Percentiles rank a stretch among this genome's conserved stretches.
Conservation (phyloP, 148 eudicot species). For the Oxyria digyna region DNA sequence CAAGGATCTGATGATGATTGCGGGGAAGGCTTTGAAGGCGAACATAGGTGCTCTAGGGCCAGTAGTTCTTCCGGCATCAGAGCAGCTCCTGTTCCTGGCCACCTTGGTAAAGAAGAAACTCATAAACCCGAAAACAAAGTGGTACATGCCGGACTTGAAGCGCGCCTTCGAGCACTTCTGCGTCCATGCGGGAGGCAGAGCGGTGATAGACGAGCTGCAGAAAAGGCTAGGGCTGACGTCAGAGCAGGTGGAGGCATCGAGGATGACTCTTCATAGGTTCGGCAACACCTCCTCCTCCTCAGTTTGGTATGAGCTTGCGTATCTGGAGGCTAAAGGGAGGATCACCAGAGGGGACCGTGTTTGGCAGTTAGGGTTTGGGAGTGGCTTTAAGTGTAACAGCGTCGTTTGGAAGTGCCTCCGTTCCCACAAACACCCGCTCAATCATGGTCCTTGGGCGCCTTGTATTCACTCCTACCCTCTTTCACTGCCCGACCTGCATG, state of each 20-base stretch:
- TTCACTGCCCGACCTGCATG: too few species aligned
- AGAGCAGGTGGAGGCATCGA: constrained; percentile 38
- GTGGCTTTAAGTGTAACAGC: constrained; percentile 55
- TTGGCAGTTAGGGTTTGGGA: constrained; percentile 45
- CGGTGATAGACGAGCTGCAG: constrained; percentile 48
- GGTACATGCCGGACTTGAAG: constrained; percentile 39
- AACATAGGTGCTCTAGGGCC: constrained; percentile 42
- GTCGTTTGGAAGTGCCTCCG: constrained; percentile 37
- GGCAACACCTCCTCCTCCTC: constrained; percentile 51
- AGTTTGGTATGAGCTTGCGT: constrained; percentile 39
- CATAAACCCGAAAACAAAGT: constrained; percentile 16
- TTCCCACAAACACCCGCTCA: constrained; percentile 3
- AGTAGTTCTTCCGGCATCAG: constrained; percentile 30
- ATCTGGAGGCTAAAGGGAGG: constrained; percentile 42
- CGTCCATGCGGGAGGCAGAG: constrained; percentile 45
- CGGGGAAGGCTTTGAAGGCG: constrained; percentile 28
- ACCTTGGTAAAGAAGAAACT: constrained; percentile 22
- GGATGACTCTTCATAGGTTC: constrained; percentile 44
- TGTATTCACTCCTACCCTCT: constrained; percentile 41
- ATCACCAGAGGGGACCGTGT: constrained; percentile 41
- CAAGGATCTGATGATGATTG: constrained; percentile 32
- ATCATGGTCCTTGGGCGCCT: constrained; percentile 34
- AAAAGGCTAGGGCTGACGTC: constrained; percentile 24
- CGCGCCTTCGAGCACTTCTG: constrained; percentile 51
- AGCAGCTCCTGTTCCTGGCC: constrained; percentile 26